Base-by-base conservation (phyloP, 495 filamentous ascomycete genomes). In the Aspergillus wentii region DNA sequence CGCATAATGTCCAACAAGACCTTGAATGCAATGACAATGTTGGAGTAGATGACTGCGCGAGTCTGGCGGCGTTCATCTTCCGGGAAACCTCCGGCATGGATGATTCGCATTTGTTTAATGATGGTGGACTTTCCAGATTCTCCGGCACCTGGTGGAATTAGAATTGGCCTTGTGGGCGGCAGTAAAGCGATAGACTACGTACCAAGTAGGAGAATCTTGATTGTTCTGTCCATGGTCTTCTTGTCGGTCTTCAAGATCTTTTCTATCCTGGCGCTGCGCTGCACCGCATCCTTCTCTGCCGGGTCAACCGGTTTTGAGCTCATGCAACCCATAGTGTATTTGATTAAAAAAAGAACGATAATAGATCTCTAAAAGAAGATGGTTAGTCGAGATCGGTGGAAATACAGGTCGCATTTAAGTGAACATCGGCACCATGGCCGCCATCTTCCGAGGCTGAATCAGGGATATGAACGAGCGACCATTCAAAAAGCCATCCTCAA, bases 31-130 rank as follows among this genome's bases (percentile, higher is more conserved):
- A 87, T 82, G 38, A 94, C 74, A 39, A 95, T 76, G 62, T 96
- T 97, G 39, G 81, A 83, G 64, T 95, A 96, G 43, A 98, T 92
- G 54, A 97, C 88, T 27, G 86, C 84, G 46, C 91, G 86, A 63
- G 87, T 94, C 66, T 95, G 88, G 46, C 90, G 80, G 48, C 91
- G 85, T 61, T 98, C 92, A 47, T 80, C 83, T 48, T 90, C 81
- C 29, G 85, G 86, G 61, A 96, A 97, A 15, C 94, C 92, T 57
- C 87, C 78, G 27, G 88, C 83, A 56, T 98, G 90, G 50, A 98
- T 97, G 62, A 98, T 82, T 55, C 91, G 89, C 92, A 98, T 98
- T 73, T 98, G 92, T 70, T 98, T 98, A 35, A 98, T 76, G 42
- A 98, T 90, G 5, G 92, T 98, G 6, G 92, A 98, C 60, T 98